Percentiles rank a stretch among this genome's conserved stretches.
Conservation (phyloP, 371 early-diverging fungal species). For the Saksenaea oblongispora region DNA sequence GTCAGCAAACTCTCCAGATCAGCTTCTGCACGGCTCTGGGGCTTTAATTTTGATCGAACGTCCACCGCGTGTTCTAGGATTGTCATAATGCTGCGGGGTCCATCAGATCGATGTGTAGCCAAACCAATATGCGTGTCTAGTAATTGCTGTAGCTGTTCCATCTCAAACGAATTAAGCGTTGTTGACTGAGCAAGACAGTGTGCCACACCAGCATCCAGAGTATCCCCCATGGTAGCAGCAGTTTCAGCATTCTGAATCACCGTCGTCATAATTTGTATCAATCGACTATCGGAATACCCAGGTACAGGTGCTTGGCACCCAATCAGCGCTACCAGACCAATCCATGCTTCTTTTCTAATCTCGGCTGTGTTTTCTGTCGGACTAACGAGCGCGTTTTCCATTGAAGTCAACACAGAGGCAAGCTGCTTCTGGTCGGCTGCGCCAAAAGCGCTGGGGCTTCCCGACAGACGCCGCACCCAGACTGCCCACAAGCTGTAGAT, state of each 20-base stretch:
- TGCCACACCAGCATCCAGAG: conserved; percentile 43
- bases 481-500: conserved; percentile 30
- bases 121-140: conserved; percentile 22
- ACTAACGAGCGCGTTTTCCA: conserved; percentile 9
- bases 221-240: conserved; percentile 20
- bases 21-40: conserved; percentile 31
- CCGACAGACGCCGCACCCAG: conserved; percentile 38
- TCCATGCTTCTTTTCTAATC: conserved; percentile 38
- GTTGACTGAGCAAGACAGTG: conserved; percentile 42
- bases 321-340: conserved; percentile 35
- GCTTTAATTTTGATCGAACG: conserved; percentile 31
- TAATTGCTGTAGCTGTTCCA: conserved; percentile 26
- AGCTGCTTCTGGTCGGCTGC: conserved; percentile 14
- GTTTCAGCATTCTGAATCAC: conserved; percentile 13
- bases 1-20: conserved; percentile 24
- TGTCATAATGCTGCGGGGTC: conserved; percentile 26
- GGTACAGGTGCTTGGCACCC: conserved; percentile 18
- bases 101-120: conserved; percentile 13
- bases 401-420: conserved; percentile 11
- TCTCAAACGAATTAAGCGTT: conserved; percentile 39
- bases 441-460: conserved; percentile 10
- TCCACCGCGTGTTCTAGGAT: conserved; percentile 44
- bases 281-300: conserved; percentile 12
- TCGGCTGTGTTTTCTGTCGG: background rate
- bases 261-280: conserved; percentile 25